Base-by-base conservation (phyloP, 768 basidiomycete genomes). In the Chalciporus pseudorubinellus region DNA sequence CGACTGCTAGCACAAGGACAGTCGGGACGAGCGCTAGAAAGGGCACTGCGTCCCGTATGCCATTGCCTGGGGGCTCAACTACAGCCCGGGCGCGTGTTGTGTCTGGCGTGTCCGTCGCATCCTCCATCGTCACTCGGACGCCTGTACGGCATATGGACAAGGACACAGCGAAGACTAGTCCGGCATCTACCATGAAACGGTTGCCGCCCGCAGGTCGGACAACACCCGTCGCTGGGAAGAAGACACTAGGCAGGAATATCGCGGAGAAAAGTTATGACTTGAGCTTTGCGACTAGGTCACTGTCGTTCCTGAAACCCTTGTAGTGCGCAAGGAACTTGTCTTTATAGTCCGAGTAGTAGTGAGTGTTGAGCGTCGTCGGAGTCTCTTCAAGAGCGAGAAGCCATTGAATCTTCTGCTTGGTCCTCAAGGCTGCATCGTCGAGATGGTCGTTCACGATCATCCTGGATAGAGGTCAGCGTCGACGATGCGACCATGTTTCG, bases 1-100 rank as follows among this genome's bases (percentile, higher is more conserved):
- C 68, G 16, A 68, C 59, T 11, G 39, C 57, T 36, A 70, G 69
- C 51, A 67, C 62, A 1, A 58, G 66, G 12, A 68, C 67, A 1
- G 64, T 68, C 3, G 68, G 67, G 4, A 70, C 69, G 33, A 52
- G 48, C 1, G 46, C 59, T 3, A 62, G 56, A 48, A 63, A 58
- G 46, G 46, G 44, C 3, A 16, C 40, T 10, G 2, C 45, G 3
- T 50, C 59, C 7, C 46, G 34, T 39, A 42, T 26, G 12, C 7
- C 53, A 31, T 59, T 56, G 6, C 44, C 59, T 2, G 64, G 54
- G 4, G 56, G 52, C 1, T 45, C 12, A 41, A 14, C 51, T 1
- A n/a, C 36, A 13, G 39, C 21, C 19, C 62, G 61, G 34, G 9
- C 45, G 1, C 66, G 66, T 18, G 61, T 68, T 8, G 49, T 61